Evolutionary conservation across 78 protist genomes (phyloP).

Genomic region (Dictyostelium purpureum): DNA sequence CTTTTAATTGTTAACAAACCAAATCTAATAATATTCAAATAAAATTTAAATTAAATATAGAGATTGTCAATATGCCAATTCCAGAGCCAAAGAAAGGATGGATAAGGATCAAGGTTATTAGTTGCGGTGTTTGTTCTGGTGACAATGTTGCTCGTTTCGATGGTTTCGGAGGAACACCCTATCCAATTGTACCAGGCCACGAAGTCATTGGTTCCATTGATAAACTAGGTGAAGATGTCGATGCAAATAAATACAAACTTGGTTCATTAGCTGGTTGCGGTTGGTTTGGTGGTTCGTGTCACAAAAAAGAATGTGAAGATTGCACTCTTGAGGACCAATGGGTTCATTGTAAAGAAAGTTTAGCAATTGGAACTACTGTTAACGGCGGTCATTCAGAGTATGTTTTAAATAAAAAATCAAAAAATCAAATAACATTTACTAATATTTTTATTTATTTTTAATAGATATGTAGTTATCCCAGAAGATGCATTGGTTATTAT

Average conservation of each 20-base stretch:
- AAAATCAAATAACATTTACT: too few species aligned
- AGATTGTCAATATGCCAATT: neutral
- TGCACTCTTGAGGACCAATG: neutral
- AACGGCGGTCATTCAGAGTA: too few species aligned
- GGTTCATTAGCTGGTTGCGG: slow-evolving; percentile 75
- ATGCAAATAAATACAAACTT: neutral
- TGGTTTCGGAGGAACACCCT: slow-evolving; percentile 8
- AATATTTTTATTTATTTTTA: too few species aligned
- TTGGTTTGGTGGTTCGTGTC: slow-evolving; percentile 52
- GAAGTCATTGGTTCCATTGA: slow-evolving; percentile 66
- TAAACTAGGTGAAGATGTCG: slow-evolving; percentile 67
- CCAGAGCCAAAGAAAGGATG: neutral
- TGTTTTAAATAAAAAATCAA: too few species aligned
- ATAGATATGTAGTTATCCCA: slow-evolving; percentile 30
- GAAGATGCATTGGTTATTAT: neutral
- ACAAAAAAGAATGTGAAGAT: too few species aligned
- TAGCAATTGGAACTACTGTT: too few species aligned
- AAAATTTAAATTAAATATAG: too few species aligned
- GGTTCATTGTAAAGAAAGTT: slow-evolving; percentile 51
- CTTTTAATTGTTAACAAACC: too few species aligned
- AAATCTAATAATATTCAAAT: too few species aligned
- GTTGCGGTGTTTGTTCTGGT: neutral
- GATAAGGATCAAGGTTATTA: neutral
- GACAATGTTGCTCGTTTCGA: neutral
- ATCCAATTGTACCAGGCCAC: slow-evolving; percentile 16